Conservation (phyloP, 2,329 filamentous ascomycete genomes). For the Fusarium graminum region DNA sequence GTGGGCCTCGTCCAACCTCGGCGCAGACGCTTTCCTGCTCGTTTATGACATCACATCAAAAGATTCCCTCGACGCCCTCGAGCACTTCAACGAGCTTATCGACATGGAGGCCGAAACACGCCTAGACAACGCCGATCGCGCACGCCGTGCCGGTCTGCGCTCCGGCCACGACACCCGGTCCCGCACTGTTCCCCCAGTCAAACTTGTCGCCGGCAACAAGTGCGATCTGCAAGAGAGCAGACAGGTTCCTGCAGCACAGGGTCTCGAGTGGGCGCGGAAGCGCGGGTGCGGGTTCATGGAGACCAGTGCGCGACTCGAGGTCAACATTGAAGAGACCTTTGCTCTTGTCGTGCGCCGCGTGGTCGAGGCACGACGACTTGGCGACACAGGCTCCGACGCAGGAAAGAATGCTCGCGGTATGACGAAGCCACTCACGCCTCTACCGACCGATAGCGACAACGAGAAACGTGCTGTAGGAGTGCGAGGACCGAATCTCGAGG, state of each 20-base stretch:
- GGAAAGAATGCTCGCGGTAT: conserved; percentile 64
- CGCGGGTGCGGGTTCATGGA: conserved; percentile 89
- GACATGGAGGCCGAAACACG: conserved; percentile 83
- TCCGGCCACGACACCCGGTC: conserved; percentile 54
- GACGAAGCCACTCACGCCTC: conserved; percentile 69
- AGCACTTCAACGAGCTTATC: conserved; percentile 86
- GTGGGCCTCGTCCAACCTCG: conserved; percentile 83
- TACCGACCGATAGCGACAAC: conserved; percentile 56
- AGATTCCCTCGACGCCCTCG: conserved; percentile 76
- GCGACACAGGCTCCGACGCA: conserved; percentile 61
- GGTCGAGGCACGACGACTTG: conserved; percentile 67
- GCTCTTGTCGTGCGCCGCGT: conserved; percentile 75
- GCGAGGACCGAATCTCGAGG: conserved; percentile 59
- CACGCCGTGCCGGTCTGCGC: conserved; percentile 59
- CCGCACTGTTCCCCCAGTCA: conserved; percentile 76
- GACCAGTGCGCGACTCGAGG: conserved; percentile 84
- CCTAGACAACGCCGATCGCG: conserved; percentile 71
- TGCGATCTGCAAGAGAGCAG: conserved; percentile 81
- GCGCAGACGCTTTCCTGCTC: conserved; percentile 84
- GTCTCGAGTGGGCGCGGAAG: conserved; percentile 81
- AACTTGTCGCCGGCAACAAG: conserved; percentile 89
- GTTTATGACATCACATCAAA: conserved; percentile 87
- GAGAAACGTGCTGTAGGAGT: conserved; percentile 64
- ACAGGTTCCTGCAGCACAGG: conserved; percentile 76
- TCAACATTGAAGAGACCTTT: conserved; percentile 92